Conservation (phyloP, 768 basidiomycete genomes). For the Hysterangium stoloniferum region DNA sequence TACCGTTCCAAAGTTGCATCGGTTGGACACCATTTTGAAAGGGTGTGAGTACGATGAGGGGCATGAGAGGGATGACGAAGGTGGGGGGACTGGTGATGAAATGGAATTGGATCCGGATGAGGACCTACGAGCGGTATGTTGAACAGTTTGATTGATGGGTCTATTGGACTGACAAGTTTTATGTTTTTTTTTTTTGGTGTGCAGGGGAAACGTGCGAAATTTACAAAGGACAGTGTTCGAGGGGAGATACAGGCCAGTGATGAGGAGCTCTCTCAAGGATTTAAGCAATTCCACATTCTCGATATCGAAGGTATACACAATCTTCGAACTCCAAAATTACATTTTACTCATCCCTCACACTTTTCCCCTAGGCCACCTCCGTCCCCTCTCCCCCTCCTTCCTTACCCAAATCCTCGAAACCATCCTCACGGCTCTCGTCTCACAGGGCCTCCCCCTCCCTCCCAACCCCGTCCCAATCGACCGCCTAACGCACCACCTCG, state of each 20-base stretch:
- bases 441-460: conserved; percentile 44
- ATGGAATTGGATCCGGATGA: conserved; percentile 26
- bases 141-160: too few species aligned
- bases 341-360: background rate
- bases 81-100: conserved; percentile 27
- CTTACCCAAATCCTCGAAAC: conserved; percentile 67
- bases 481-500: conserved; percentile 50
- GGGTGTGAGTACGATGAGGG: conserved; percentile 67
- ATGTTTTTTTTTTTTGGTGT: background rate
- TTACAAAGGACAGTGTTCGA: conserved; percentile 57
- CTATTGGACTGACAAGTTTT: too few species aligned
- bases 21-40: conserved; percentile 50
- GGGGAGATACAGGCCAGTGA: conserved; percentile 77
- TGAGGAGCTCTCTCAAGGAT: conserved; percentile 53
- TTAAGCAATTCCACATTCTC: conserved; percentile 66
- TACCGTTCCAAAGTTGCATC: conserved; percentile 68
- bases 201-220: conserved; percentile 27
- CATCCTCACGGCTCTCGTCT: conserved; percentile 67
- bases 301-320: conserved; percentile 63
- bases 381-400: conserved; percentile 61
- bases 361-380: conserved; percentile 47
- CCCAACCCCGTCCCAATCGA: conserved; percentile 43
- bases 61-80: conserved; percentile 26
- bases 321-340: conserved; percentile 9
- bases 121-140: conserved; percentile 12